Evolutionary conservation across 2,329 filamentous ascomycete genomes (phyloP).

Genomic region (Colletotrichum siamense): DNA sequence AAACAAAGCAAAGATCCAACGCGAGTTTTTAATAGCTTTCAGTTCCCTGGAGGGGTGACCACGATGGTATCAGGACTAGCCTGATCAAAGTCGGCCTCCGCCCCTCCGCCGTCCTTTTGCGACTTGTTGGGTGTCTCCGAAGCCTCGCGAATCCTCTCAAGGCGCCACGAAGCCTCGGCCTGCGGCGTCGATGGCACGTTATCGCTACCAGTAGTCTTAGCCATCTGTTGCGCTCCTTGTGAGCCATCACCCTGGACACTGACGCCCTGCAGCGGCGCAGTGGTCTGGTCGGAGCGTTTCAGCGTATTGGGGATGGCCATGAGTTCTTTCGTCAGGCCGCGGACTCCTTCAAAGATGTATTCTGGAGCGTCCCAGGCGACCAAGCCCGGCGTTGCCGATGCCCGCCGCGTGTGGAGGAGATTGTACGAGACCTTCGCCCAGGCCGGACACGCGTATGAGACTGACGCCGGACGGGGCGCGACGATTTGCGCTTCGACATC

Average conservation of each 20-base stretch:
- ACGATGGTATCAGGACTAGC: constrained; percentile 22
- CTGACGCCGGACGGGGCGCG: constrained; percentile 28
- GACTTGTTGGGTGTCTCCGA: constrained; percentile 14
- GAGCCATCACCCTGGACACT: constrained; percentile 3
- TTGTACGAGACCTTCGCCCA: constrained; percentile 52
- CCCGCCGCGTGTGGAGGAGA: constrained; percentile 46
- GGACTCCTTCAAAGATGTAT: constrained; percentile 46
- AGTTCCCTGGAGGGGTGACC: constrained; percentile 2
- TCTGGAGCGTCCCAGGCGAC: constrained; percentile 55
- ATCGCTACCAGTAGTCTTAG: not conserved
- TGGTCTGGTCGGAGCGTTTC: constrained; percentile 26
- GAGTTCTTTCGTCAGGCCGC: constrained; percentile 45
- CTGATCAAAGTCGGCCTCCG: constrained; percentile 7
- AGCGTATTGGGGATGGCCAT: constrained; percentile 43
- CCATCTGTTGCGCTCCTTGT: not conserved
- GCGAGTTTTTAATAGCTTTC: no score
- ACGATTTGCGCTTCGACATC: constrained; percentile 23
- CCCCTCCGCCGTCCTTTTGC: not conserved
- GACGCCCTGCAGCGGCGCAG: constrained; percentile 36
- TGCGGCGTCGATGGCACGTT: not conserved
- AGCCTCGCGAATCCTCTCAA: constrained; percentile 14
- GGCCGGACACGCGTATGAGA: constrained; percentile 49
- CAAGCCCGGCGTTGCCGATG: constrained; percentile 45
- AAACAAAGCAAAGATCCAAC: not conserved
- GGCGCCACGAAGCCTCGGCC: constrained; percentile 1